Evolutionary conservation across 108 stramenopile species (phyloP).

Genomic region (Skeletonema costatum): DNA sequence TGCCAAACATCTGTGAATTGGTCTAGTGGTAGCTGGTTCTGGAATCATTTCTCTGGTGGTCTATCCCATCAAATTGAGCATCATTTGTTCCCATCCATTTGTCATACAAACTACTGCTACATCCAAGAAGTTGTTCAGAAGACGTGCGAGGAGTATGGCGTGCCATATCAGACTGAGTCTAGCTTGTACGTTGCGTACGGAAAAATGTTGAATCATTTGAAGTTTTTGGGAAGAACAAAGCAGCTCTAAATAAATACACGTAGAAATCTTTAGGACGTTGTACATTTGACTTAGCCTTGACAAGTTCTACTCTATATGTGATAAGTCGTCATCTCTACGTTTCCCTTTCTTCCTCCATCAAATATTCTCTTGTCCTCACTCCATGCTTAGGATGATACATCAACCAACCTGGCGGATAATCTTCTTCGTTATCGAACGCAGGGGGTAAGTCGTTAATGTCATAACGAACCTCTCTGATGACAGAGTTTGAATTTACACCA

Average conservation of each 20-base stretch:
- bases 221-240: slow-evolving; percentile 48
- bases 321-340: background rate
- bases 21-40: slow-evolving; percentile 58
- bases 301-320: background rate
- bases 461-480: slow-evolving; percentile 1
- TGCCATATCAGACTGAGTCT: slow-evolving; percentile 55
- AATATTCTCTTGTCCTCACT: slow-evolving; percentile 27
- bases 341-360: background rate
- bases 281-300: background rate
- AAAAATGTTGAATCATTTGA: slow-evolving; percentile 59
- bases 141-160: slow-evolving; percentile 62
- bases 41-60: slow-evolving; percentile 83
- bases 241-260: background rate
- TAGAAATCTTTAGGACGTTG: background rate
- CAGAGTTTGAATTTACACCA: background rate
- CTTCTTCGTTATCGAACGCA: slow-evolving; percentile 64
- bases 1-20: slow-evolving; percentile 84
- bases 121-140: slow-evolving; percentile 62
- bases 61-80: slow-evolving; percentile 91
- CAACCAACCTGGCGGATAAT: slow-evolving; percentile 76
- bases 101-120: slow-evolving; percentile 65
- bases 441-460: slow-evolving; percentile 42
- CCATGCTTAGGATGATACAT: slow-evolving; percentile 72
- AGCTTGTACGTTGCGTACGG: slow-evolving; percentile 51
- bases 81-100: slow-evolving; percentile 86